Evolutionary conservation across 306 rosid genomes (phyloP).

Genomic region (Vigna hirtella): DNA sequence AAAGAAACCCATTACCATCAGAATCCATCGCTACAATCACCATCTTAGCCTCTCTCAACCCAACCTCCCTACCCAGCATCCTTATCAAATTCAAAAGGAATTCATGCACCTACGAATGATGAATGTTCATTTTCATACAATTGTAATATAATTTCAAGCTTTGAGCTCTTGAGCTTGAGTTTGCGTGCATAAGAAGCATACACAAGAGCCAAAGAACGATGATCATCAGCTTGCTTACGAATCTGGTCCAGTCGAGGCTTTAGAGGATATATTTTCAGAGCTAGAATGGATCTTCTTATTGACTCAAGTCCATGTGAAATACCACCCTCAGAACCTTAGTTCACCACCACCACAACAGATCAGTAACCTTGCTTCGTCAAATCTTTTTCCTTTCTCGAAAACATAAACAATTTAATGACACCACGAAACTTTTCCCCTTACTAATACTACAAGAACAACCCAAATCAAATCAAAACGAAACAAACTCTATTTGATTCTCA

Average conservation of each 20-base stretch:
- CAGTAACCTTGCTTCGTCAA: conserved; percentile 24
- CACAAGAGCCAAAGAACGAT: conserved; percentile 70
- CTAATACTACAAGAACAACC: not conserved
- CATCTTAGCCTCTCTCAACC: too few relatives aligned
- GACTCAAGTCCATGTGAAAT: conserved; percentile 56
- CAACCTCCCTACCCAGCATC: too few relatives aligned
- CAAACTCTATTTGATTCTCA: not conserved
- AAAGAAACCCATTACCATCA: too few relatives aligned
- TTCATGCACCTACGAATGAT: too few relatives aligned
- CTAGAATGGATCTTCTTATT: conserved; percentile 71
- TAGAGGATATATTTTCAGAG: conserved; percentile 84
- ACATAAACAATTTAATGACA: not conserved
- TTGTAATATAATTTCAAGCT: conserved; percentile 48
- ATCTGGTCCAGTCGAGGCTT: conserved; percentile 92
- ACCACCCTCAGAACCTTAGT: conserved; percentile 63
- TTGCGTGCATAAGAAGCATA: conserved; percentile 85
- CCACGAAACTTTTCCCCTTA: not conserved
- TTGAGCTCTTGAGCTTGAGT: conserved; percentile 90
- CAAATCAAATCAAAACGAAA: not conserved
- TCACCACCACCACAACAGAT: conserved; percentile 25
- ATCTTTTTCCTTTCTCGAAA: conserved; percentile 1
- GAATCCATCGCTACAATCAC: too few relatives aligned
- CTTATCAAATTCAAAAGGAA: too few relatives aligned
- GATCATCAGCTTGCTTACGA: conserved; percentile 95
- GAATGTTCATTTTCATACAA: too few relatives aligned